Evolutionary conservation across 805 yeast genomes (phyloP).

Genomic region (Starmera quercuum): DNA sequence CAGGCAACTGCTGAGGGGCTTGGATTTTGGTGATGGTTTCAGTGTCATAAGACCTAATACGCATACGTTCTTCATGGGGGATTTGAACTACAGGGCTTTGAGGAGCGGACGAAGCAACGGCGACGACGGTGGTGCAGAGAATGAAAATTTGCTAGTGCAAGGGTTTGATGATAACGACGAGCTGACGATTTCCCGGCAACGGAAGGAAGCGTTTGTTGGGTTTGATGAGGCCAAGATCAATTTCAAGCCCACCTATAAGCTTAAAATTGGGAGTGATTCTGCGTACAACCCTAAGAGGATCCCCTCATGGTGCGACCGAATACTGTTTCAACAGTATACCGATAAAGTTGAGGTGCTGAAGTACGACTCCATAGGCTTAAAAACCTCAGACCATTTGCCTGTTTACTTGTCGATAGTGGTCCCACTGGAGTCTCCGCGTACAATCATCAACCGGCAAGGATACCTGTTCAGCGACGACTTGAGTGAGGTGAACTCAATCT

Average conservation of each 20-base stretch:
- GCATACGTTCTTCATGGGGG: conserved; percentile 77
- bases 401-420: conserved; percentile 48
- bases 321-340: conserved; percentile 46
- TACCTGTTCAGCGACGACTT: conserved; percentile 17
- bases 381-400: conserved; percentile 75
- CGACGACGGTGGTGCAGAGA: conserved; percentile 9
- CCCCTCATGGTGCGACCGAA: conserved; percentile 91
- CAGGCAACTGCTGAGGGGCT: conserved; percentile 37
- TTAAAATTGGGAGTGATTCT: conserved; percentile 35
- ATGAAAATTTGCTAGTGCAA: conserved; percentile 2
- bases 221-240: conserved; percentile 57
- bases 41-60: conserved; percentile 41
- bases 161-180: conserved; percentile 28
- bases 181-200: conserved; percentile 20
- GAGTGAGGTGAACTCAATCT: neutral
- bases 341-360: conserved; percentile 21
- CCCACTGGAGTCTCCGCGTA: conserved; percentile 33
- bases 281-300: conserved; percentile 48
- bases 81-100: conserved; percentile 66
- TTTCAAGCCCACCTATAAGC: conserved; percentile 83
- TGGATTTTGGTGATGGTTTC: conserved; percentile 52
- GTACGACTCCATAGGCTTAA: conserved; percentile 45
- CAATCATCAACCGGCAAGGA: conserved; percentile 19
- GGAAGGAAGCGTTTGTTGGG: conserved; percentile 46
- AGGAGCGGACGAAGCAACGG: conserved; percentile 1